Evolutionary conservation across 345 rosid species (phyloP).

Genomic region (Angophora floribunda): DNA sequence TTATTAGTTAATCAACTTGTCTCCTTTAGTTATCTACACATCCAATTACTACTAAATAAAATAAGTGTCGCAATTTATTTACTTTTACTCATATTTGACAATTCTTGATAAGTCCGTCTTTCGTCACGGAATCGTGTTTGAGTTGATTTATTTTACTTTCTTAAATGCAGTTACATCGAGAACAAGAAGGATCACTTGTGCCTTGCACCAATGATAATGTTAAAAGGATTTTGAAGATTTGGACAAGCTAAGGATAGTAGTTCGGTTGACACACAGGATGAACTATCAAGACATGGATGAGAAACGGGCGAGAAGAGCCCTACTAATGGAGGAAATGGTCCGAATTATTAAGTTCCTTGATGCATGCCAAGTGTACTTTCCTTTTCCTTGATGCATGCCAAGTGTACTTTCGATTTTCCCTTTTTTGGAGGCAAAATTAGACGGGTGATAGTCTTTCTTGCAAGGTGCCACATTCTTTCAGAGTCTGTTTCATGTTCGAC

Average conservation of each 20-base stretch:
- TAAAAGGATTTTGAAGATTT: conserved; percentile 49
- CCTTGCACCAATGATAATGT: conserved; percentile 37
- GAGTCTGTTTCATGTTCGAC: neutral
- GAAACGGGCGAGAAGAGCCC: conserved; percentile 44
- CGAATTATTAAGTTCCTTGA: conserved; percentile 6
- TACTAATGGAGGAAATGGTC: conserved; percentile 59
- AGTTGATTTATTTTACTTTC: neutral
- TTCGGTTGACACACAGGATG: conserved; percentile 57
- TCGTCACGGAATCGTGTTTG: neutral
- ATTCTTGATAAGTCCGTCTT: too few species aligned
- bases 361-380: neutral
- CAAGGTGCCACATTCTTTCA: neutral
- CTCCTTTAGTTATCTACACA: neutral
- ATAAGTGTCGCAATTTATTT: neutral
- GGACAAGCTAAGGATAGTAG: conserved; percentile 44
- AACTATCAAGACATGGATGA: conserved; percentile 73
- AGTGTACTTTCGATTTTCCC: neutral
- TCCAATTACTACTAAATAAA: neutral
- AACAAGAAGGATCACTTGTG: conserved; percentile 71
- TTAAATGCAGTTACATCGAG: conserved; percentile 28
- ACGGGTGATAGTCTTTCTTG: neutral
- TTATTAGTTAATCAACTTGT: neutral
- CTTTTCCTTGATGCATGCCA: neutral
- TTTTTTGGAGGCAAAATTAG: neutral
- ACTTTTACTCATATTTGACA: too few species aligned